These are phyloP conservation scores for Pueraria montana DNA, from an alignment of 306 rosid species.

Conservation along the genomic window DNA sequence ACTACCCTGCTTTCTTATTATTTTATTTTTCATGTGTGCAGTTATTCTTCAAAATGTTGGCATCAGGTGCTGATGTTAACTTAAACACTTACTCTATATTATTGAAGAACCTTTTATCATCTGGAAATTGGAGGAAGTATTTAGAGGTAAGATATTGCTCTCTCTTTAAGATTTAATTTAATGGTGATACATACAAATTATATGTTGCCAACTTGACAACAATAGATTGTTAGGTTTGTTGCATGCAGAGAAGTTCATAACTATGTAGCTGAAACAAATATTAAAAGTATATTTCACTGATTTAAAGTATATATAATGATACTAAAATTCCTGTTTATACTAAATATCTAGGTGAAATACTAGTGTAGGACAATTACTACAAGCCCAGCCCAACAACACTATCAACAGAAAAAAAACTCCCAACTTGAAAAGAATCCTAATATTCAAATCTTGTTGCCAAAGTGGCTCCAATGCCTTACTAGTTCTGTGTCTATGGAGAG, in stretches of 20 bases:
- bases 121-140: conserved; percentile 96
- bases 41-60: conserved; percentile 87
- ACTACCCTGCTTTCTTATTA: conserved; percentile 35
- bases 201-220: conserved; percentile 1
- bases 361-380: too few species aligned
- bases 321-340: too few species aligned
- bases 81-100: conserved; percentile 78
- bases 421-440: too few species aligned
- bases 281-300: background rate
- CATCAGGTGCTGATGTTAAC: conserved; percentile 72
- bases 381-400: too few species aligned
- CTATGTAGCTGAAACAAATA: conserved; percentile 1
- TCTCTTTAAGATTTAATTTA: conserved; percentile 18
- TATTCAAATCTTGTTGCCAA: too few species aligned
- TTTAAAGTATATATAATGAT: too few species aligned
- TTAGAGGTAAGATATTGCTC: conserved; percentile 70
- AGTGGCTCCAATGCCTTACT: too few species aligned
- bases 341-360: too few species aligned
- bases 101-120: conserved; percentile 83
- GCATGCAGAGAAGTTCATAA: conserved; percentile 20
- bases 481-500: too few species aligned
- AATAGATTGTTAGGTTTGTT: conserved; percentile 21
- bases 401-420: too few species aligned
- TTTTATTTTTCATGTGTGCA: conserved; percentile 49
- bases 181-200: background rate